These are phyloP conservation scores for Irineochytrium annulatum DNA, from an alignment of 192 early-diverging fungal genomes.

Conservation along the genomic window DNA sequence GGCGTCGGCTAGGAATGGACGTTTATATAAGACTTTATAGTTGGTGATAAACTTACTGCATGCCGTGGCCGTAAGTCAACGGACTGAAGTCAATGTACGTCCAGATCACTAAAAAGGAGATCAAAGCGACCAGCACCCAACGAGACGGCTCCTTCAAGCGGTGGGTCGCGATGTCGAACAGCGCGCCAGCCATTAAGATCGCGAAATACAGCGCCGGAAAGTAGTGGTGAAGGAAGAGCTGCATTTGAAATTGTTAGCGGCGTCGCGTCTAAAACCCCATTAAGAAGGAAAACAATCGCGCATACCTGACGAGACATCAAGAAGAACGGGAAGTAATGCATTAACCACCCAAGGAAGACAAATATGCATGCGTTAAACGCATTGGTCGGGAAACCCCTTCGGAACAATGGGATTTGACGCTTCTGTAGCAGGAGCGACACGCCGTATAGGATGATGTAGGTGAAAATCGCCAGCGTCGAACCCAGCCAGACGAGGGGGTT, in stretches of 20 bases:
- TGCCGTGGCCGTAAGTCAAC: slow-evolving; percentile 68
- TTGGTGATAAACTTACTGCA: neutral
- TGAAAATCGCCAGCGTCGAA: slow-evolving; percentile 21
- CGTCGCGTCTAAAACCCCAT: neutral
- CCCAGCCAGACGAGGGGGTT: slow-evolving; percentile 51
- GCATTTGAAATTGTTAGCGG: neutral
- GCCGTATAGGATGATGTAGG: slow-evolving; percentile 16
- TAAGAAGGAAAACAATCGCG: slow-evolving; percentile 4
- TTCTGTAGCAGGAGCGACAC: slow-evolving; percentile 28
- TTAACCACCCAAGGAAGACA: slow-evolving; percentile 68
- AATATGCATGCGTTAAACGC: slow-evolving; percentile 39
- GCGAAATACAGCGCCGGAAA: slow-evolving; percentile 89
- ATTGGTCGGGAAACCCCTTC: slow-evolving; percentile 13
- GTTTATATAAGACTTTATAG: neutral
- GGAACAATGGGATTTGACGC: slow-evolving; percentile 21
- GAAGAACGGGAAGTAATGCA: slow-evolving; percentile 88
- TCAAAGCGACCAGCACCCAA: slow-evolving; percentile 41
- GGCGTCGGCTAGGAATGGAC: slow-evolving; percentile 15
- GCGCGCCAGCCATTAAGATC: slow-evolving; percentile 64
- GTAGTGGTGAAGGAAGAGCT: slow-evolving; percentile 90
- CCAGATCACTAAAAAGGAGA: slow-evolving; percentile 54
- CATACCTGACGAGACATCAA: slow-evolving; percentile 78
- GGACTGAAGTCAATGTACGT: slow-evolving; percentile 70
- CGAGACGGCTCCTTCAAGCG: slow-evolving; percentile 52
- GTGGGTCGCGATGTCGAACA: slow-evolving; percentile 70